Percentiles rank a stretch among this genome's conserved stretches.
Evolutionary conservation across 768 basidiomycete species (phyloP).

Genomic region (Amanita polypyramis): DNA sequence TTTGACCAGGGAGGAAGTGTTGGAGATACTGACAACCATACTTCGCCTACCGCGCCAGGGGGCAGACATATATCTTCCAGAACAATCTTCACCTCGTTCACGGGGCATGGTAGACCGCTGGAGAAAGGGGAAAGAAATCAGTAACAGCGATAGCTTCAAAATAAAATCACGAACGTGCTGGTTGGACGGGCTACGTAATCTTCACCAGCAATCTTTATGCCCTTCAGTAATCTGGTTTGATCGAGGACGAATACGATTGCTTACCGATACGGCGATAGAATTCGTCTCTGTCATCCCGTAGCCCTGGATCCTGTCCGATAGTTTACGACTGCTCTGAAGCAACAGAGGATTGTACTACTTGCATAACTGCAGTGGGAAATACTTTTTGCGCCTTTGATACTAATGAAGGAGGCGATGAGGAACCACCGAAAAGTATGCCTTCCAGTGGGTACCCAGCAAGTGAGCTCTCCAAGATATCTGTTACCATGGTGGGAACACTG

Average conservation of each 20-base stretch:
- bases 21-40: constrained; percentile 21
- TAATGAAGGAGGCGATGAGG: constrained; percentile 26
- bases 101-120: constrained; percentile 34
- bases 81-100: constrained; percentile 37
- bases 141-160: background rate
- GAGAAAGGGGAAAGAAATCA: background rate
- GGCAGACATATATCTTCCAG: constrained; percentile 19
- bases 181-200: constrained; percentile 40
- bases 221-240: background rate
- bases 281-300: constrained; percentile 48
- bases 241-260: constrained; percentile 1
- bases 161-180: constrained; percentile 27
- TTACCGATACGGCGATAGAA: constrained; percentile 29
- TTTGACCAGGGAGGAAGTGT: background rate
- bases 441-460: constrained; percentile 26
- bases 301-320: constrained; percentile 22
- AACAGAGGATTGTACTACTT: background rate
- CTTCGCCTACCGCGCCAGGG: constrained; percentile 25
- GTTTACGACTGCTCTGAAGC: background rate
- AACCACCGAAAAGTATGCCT: constrained; percentile 30
- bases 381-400: constrained; percentile 20
- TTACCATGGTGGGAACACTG: constrained; percentile 46
- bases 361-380: constrained; percentile 25
- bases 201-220: constrained; percentile 27
- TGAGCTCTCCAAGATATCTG: constrained; percentile 35